These are phyloP conservation scores for Thinopyrum elongatum DNA, from an alignment of 176 grass and related monocot species.

Conservation along the genomic window DNA sequence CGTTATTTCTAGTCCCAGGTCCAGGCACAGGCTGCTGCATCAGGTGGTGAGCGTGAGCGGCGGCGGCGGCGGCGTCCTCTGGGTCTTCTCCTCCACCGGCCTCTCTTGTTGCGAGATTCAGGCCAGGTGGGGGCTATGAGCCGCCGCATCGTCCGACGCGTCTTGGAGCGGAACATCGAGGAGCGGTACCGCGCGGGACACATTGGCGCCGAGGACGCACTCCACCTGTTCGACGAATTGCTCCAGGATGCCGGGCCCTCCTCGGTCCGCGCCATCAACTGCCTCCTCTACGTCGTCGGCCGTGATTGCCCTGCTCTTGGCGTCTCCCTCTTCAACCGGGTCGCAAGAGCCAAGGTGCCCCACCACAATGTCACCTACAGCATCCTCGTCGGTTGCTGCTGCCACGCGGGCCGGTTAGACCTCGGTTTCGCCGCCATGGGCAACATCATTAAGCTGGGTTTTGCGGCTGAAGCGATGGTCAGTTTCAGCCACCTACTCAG, in stretches of 20 bases:
- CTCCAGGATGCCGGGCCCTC: too few relatives aligned
- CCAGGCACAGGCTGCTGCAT: not conserved
- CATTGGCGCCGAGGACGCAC: not conserved
- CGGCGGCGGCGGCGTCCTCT: too few relatives aligned
- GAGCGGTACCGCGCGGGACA: not conserved
- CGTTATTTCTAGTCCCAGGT: not conserved
- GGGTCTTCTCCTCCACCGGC: too few relatives aligned
- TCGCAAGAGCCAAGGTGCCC: not conserved
- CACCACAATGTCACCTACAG: not conserved
- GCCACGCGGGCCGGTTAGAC: not conserved
- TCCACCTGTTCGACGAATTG: not conserved
- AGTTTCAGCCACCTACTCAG: slow-evolving; percentile 5
- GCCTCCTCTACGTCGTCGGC: not conserved
- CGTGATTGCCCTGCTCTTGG: not conserved
- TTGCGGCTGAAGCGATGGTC: not conserved
- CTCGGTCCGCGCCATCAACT: not conserved
- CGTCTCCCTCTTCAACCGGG: slow-evolving; percentile 2
- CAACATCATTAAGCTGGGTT: not conserved
- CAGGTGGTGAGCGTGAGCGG: not conserved
- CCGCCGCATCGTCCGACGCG: not conserved
- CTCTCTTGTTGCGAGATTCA: not conserved
- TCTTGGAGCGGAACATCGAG: not conserved
- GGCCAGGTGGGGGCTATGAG: not conserved
- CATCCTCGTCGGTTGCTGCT: not conserved
- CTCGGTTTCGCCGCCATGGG: not conserved